These are phyloP conservation scores for Nannizziopsis arthrosporioides DNA, from an alignment of 2,329 filamentous ascomycete species.

Conservation along the genomic window DNA sequence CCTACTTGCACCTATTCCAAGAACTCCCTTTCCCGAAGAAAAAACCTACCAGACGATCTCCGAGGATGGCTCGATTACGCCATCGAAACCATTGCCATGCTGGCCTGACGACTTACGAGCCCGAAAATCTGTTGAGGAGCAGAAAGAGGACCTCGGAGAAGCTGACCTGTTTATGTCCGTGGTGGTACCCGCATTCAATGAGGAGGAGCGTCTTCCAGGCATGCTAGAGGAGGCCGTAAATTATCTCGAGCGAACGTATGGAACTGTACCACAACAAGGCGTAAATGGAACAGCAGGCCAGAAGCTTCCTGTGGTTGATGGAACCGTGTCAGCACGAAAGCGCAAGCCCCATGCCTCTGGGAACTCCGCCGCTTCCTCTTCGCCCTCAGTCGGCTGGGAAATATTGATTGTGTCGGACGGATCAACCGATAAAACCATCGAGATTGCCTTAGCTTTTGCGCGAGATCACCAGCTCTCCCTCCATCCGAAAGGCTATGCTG, in stretches of 20 bases:
- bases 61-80: slow-evolving; percentile 48
- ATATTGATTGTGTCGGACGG: slow-evolving; percentile 88
- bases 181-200: slow-evolving; percentile 92
- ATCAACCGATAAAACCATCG: slow-evolving; percentile 67
- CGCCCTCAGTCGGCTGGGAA: slow-evolving; percentile 59
- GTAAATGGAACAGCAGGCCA: slow-evolving; percentile 26
- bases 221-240: slow-evolving; percentile 86
- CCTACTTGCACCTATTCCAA: slow-evolving; percentile 68
- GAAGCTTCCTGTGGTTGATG: slow-evolving; percentile 21
- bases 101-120: slow-evolving; percentile 73
- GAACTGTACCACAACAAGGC: slow-evolving; percentile 30
- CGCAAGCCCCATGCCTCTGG: slow-evolving; percentile 18
- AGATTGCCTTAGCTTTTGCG: slow-evolving; percentile 71
- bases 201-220: slow-evolving; percentile 66
- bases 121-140: slow-evolving; percentile 37
- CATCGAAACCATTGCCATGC: slow-evolving; percentile 55
- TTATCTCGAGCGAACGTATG: slow-evolving; percentile 70
- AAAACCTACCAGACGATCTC: slow-evolving; percentile 72
- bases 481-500: slow-evolving; percentile 34
- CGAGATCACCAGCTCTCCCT: slow-evolving; percentile 49
- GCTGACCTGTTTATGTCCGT: slow-evolving; percentile 79
- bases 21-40: slow-evolving; percentile 61
- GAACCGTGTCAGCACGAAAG: slow-evolving; percentile 17
- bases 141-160: slow-evolving; percentile 49
- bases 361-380: slow-evolving; percentile 24